Evolutionary conservation across 169 alveolate species (phyloP), one percentile per base, ranked within the genome.

Genomic region (Plasmodium billcollinsi): DNA sequence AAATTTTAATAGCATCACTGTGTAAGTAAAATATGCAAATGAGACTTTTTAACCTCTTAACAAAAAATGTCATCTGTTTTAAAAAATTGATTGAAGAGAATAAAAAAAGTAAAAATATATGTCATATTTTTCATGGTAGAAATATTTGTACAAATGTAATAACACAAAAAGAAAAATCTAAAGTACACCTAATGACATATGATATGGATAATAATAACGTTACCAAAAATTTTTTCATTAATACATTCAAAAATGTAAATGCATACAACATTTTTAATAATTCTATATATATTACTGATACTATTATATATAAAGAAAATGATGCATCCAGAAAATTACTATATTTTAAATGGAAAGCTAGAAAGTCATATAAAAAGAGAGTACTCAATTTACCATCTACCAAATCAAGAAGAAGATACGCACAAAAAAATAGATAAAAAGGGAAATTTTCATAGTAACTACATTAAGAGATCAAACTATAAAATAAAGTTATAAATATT

Each of bases 331-430:
- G 69, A 54, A 78, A 59, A 66, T 47, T 72, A 29, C 85, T 95
- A 62, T 92, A 93, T 69, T 66, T 89, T 72, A 90, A 94, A 50
- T 80, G 95, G 88, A 72, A 95, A 69, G 93, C 95, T 29, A 90
- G 93, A 56, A 95, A 95, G 58, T 86, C 96, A 12, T 95, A 94
- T 90, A 95, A 95, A 71, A 94, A 94, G 75, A 83, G 96, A 54
- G 94, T 92, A 15, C 74, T 94, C 58, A 89, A 91, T 43, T 49
- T 93, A 47, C 94, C 97, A 1, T 95, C 97, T 18, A 95, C 96
- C n/a, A 95, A 95, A 62, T 61, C 95, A 5, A 88, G 97, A 18
- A 74, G 97, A 49, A 88, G 96, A 61, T 94, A 94, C 58, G 96
- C 97, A 18, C 95, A 88, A 72, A 63, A 54, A 69, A 92, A 88